These are phyloP conservation scores for Phlyctochytrium arcticum DNA, from an alignment of 192 early-diverging fungal species.

Conservation along the genomic window DNA sequence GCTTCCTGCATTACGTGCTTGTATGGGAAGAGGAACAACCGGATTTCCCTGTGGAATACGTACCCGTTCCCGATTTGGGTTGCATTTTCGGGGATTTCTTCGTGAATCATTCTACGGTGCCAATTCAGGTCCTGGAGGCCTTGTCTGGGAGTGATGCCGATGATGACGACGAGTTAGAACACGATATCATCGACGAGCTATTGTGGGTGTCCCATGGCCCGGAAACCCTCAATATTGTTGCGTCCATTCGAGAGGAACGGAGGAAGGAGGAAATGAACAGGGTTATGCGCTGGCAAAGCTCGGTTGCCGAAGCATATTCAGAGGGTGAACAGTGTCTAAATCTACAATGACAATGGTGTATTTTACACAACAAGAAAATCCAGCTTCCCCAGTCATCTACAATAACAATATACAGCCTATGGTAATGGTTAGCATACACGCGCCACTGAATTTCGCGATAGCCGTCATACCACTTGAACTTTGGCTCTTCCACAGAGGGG, in stretches of 20 bases:
- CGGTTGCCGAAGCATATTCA: not conserved
- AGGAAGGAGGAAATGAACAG: slow-evolving; percentile 1
- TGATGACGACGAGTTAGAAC: not conserved
- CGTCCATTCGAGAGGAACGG: slow-evolving; percentile 7
- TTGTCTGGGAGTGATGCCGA: not conserved
- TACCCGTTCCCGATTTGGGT: not conserved
- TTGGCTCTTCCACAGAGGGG: no score
- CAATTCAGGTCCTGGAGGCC: not conserved
- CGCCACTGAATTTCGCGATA: no score
- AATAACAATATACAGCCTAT: no score
- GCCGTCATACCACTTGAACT: no score
- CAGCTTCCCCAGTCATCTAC: no score
- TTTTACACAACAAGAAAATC: no score
- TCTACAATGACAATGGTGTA: not conserved
- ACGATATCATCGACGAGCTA: not conserved
- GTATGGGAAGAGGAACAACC: no score
- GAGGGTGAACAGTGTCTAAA: not conserved
- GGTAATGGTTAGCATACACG: no score
- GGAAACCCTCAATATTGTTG: not conserved
- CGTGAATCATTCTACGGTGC: not conserved
- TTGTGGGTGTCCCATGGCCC: not conserved
- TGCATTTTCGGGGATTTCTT: not conserved
- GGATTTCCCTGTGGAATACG: not conserved
- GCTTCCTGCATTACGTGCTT: no score
- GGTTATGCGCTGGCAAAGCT: not conserved